Evolutionary conservation across 495 filamentous ascomycete species (phyloP).

Genomic region (Trichoderma asperelloides): DNA sequence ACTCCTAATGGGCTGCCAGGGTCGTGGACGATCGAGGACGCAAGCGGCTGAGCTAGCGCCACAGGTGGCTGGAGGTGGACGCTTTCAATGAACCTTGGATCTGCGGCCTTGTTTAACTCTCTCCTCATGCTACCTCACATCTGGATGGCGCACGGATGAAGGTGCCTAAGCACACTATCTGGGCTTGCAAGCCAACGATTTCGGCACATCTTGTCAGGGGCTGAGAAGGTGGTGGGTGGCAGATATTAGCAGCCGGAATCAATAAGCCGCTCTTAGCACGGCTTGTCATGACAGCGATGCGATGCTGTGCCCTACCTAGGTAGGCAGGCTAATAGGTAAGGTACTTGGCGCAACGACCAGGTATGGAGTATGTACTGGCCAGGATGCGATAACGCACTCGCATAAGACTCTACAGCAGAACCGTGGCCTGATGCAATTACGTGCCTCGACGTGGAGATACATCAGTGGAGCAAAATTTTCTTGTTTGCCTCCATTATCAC

Average conservation of each 20-base stretch:
- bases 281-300: not conserved
- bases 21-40: not conserved
- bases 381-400: not conserved
- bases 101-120: no score
- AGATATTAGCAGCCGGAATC: not conserved
- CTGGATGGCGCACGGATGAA: no score
- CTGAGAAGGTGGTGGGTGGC: not conserved
- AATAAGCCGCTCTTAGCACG: not conserved
- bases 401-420: not conserved
- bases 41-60: constrained; percentile 6
- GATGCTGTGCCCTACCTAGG: not conserved
- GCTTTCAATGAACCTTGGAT: not conserved
- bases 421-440: not conserved
- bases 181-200: not conserved
- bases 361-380: not conserved
- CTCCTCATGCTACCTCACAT: no score
- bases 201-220: not conserved
- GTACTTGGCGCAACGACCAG: not conserved
- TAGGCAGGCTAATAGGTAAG: no score
- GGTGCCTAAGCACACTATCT: no score
- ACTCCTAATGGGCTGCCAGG: constrained; percentile 1
- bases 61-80: not conserved
- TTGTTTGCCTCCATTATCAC: constrained; percentile 5
- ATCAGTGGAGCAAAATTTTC: constrained; percentile 6
- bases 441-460: not conserved